A percentile compares a stretch with the other conserved stretches of the same genome.
These are phyloP conservation scores for Trichoderma afroharzianum DNA, from an alignment of 2,329 filamentous ascomycete genomes.

Conservation along the genomic window DNA sequence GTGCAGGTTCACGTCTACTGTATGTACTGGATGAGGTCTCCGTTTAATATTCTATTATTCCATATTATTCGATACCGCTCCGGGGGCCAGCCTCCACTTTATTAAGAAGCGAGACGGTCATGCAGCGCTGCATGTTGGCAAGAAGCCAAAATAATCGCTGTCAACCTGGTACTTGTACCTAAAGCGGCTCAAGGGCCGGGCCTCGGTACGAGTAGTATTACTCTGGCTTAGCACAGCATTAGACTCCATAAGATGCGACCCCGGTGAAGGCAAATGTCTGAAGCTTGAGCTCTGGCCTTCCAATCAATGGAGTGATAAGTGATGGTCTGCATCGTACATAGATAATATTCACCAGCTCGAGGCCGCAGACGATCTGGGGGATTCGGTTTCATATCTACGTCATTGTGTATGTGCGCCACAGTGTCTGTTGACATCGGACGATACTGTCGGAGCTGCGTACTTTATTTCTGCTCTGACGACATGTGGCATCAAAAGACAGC, in stretches of 20 bases:
- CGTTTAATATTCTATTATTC: background rate
- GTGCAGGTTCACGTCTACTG: background rate
- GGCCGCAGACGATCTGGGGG: background rate
- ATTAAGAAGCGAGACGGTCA: slow-evolving; percentile 4
- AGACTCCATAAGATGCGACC: background rate
- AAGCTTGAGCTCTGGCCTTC: background rate
- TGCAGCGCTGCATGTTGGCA: slow-evolving; percentile 6
- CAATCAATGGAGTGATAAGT: background rate
- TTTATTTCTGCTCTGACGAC: background rate
- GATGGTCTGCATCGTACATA: background rate
- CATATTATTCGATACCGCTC: background rate
- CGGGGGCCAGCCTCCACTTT: slow-evolving; percentile 14
- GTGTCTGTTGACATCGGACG: background rate
- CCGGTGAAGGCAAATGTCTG: background rate
- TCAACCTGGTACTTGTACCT: background rate
- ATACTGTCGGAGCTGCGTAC: background rate
- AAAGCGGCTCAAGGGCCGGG: slow-evolving; percentile 6
- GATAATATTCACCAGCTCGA: background rate
- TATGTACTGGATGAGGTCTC: background rate
- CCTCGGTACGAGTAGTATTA: slow-evolving; percentile 6
- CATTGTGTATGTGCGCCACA: slow-evolving; percentile 7
- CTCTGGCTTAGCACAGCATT: background rate
- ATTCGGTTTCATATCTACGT: slow-evolving; percentile 4
- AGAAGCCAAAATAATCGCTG: slow-evolving; percentile 3
- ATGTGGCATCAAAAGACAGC: background rate